Base-by-base conservation (phyloP, 1,139 yeast genomes). In the Hyphopichia burtonii region DNA sequence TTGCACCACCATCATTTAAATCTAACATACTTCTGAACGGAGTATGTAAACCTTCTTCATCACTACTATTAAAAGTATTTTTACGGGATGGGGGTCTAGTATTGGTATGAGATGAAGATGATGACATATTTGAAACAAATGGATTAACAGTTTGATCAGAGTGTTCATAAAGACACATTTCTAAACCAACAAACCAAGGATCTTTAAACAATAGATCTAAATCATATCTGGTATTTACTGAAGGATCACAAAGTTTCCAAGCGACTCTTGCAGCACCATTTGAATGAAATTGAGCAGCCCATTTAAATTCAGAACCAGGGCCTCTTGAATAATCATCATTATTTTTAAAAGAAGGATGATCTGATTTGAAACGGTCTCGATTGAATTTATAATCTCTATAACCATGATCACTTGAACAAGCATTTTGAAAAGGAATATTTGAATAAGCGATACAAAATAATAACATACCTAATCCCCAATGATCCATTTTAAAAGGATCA, bases 221-320 rank as follows among this genome's bases (percentile, higher is more conserved):
- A 19, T 76, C 71, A 58, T 82, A 81, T 47, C 94, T 68, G 9
- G 77, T 65, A 2, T 51, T 56, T 0, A 74, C 67, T 23, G 78
- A 68, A 7, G 89, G 88, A 54, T 85, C 90, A 54, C 86, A 80
- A 43, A 86, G 65, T 56, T 86, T 77, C 90, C 91, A 84, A 6
- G 89, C 88, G 6, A 81, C 80, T 50, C 90, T 71, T 3, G 87
- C 73, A 15, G 84, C 83, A 16, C 82, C 82, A 1, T 76, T 59
- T 39, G 74, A 71, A 25, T 76, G 79, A 59, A 84, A 83, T 44
- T 76, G 78, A 36, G 77, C 69, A 0, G 87, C 84, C 68, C 81
- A 76, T 52, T 76, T 75, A 54, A 80, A 85, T 54, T 86, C 93
- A 6, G 77, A 58, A 14, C 87, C 87, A 2, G 89, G 89, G 0